phyloP scores from a whole-genome alignment of 2,329 filamentous ascomycete genomes.

The Endoconidiophora laricicola region DNA sequence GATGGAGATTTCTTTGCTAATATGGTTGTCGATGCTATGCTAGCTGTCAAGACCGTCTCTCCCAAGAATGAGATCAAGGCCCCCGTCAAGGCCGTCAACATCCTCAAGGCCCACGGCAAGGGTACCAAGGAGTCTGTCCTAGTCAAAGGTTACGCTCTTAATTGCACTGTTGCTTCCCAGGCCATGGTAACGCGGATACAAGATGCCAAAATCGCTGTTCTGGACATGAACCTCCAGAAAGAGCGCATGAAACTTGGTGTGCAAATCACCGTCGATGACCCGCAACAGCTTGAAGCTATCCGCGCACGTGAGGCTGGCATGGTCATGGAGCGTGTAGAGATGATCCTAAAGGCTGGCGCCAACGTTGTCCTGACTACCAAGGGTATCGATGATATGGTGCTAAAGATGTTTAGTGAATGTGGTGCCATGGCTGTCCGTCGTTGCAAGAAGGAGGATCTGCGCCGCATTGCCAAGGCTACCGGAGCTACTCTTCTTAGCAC shows the following conservation, averaged over 20 bases:
- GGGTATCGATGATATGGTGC: constrained; percentile 88
- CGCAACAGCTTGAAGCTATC: constrained; percentile 94
- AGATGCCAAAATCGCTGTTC: constrained; percentile 88
- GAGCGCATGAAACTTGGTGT: constrained; percentile 98
- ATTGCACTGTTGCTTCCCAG: constrained; percentile 96
- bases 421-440: constrained; percentile 90
- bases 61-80: constrained; percentile 86
- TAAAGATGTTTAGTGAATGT: constrained; percentile 88
- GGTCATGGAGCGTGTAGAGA: constrained; percentile 81
- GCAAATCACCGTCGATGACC: constrained; percentile 95
- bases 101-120: constrained; percentile 96
- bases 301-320: constrained; percentile 83
- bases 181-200: constrained; percentile 87
- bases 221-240: constrained; percentile 98
- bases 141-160: constrained; percentile 91
- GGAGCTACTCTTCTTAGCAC: constrained; percentile 87
- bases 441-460: constrained; percentile 96
- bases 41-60: constrained; percentile 84
- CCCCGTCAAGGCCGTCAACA: constrained; percentile 96
- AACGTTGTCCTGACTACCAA: constrained; percentile 96
- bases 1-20: constrained; percentile 95
- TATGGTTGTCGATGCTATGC: constrained; percentile 94
- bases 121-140: constrained; percentile 73
- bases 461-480: constrained; percentile 89
- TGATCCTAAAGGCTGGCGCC: constrained; percentile 93